Conservation (phyloP, 1,139 yeast species). For the Kodamaea derodonti region DNA sequence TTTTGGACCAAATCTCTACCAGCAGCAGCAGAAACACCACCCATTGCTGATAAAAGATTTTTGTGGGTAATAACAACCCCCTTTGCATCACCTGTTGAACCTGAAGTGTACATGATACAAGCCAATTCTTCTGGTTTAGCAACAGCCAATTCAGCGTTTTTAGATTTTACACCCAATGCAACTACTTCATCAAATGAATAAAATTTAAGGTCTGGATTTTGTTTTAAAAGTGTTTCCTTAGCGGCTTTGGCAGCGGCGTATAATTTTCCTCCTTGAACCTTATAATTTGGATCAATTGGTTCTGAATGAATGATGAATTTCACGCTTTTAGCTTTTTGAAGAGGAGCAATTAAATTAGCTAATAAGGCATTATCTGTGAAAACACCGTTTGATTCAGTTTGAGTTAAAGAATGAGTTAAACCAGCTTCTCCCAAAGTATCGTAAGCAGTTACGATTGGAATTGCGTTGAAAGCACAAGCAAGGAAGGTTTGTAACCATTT, state of each 20-base stretch:
- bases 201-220: slow-evolving; percentile 75
- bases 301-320: slow-evolving; percentile 73
- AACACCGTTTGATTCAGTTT: slow-evolving; percentile 74
- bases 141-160: slow-evolving; percentile 23
- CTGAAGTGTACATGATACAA: slow-evolving; percentile 98
- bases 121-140: slow-evolving; percentile 75
- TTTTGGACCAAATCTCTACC: slow-evolving; percentile 47
- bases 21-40: slow-evolving; percentile 72
- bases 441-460: slow-evolving; percentile 93
- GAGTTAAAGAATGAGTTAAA: slow-evolving; percentile 76
- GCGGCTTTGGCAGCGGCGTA: slow-evolving; percentile 57
- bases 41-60: slow-evolving; percentile 78
- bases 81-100: slow-evolving; percentile 96
- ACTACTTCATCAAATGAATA: slow-evolving; percentile 64
- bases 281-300: slow-evolving; percentile 55
- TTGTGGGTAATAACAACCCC: slow-evolving; percentile 86
- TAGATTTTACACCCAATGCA: slow-evolving; percentile 50
- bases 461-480: slow-evolving; percentile 70
- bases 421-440: slow-evolving; percentile 96
- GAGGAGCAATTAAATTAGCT: slow-evolving; percentile 63
- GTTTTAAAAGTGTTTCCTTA: slow-evolving; percentile 50
- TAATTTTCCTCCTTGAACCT: slow-evolving; percentile 57
- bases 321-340: slow-evolving; percentile 59
- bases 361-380: slow-evolving; percentile 81
- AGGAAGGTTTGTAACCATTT: slow-evolving; percentile 89